Percentiles rank a stretch among this genome's conserved stretches.
These are phyloP conservation scores for Fraxinus baroniana DNA, from an alignment of 305 asterid genomes.

Conservation along the genomic window DNA sequence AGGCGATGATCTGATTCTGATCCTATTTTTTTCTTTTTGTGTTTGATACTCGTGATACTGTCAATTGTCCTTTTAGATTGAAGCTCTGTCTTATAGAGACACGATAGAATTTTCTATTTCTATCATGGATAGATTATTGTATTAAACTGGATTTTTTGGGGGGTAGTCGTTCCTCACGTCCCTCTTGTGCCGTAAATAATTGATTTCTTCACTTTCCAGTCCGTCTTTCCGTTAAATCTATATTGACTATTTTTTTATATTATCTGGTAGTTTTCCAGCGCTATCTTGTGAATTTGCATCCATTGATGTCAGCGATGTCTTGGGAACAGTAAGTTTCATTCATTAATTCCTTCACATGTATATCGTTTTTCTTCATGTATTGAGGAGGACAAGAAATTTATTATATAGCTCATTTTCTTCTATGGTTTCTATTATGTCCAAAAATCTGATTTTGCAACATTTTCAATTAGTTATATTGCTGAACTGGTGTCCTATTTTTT, in stretches of 20 bases:
- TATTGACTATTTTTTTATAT: conserved; percentile 16
- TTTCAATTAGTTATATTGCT: neutral
- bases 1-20: neutral
- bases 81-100: neutral
- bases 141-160: neutral
- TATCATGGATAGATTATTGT: neutral
- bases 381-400: neutral
- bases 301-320: conserved; percentile 77
- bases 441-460: neutral
- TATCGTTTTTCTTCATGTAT: neutral
- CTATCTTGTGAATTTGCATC: conserved; percentile 92
- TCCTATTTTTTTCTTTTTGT: neutral
- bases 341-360: conserved; percentile 3
- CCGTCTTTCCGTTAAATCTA: neutral
- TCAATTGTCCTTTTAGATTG: conserved; percentile 6
- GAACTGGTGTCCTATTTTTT: conserved; percentile 26
- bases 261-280: conserved; percentile 72
- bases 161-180: neutral
- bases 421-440: neutral
- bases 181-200: neutral
- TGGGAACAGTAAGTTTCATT: conserved; percentile 75
- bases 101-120: conserved; percentile 1
- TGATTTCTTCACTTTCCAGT: conserved; percentile 10
- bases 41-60: conserved; percentile 16
- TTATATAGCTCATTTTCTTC: neutral